Evolutionary conservation across 2,329 filamentous ascomycete genomes (phyloP), one percentile per base, ranked within the genome.

Genomic region (Clonostachys solani): DNA sequence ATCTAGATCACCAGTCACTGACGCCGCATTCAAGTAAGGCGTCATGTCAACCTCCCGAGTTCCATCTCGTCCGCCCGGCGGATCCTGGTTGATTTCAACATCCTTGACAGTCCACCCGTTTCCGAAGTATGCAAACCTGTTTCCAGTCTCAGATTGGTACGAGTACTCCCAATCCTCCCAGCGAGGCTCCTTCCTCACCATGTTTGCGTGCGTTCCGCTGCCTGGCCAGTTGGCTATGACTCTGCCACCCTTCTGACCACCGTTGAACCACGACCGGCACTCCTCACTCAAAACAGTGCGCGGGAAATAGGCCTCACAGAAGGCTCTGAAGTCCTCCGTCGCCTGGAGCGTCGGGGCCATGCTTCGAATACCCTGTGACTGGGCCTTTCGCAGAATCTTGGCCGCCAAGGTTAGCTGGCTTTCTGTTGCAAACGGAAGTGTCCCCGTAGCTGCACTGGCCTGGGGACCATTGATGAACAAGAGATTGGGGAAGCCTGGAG

Each of bases 211-310:
- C 0, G 77, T 70, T 2, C 83, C 83, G 53, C 81, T 86, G 0
- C 85, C 85, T 0, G 86, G 86, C 78, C 85, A 90, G 6, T 87
- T 59, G 0, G 84, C 85, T 51, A 87, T 82, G 23, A 89, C 81
- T 5, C 83, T 68, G 0, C 73, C 77, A 0, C 84, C 84, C 0
- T 83, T 76, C 6, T 66, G 65, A 0, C 81, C 81, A 12, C 85
- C 81, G 50, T 89, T 89, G 49, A 86, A 86, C 86, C 86, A 89
- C 0, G 80, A 85, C 37, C 78, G 81, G 60, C 86, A 89, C 47
- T 80, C 77, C 45, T 84, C 80, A 0, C 74, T 72, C 47, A 84
- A 62, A 2, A 81, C 77, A 0, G 77, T 81, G 18, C 63, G 72
- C 0, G 65, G 60, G 54, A 81, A 81, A 57, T 80, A 82, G 1